Conservation (phyloP, 73 alveolate genomes). For the Symbiodinium pilosum region DNA sequence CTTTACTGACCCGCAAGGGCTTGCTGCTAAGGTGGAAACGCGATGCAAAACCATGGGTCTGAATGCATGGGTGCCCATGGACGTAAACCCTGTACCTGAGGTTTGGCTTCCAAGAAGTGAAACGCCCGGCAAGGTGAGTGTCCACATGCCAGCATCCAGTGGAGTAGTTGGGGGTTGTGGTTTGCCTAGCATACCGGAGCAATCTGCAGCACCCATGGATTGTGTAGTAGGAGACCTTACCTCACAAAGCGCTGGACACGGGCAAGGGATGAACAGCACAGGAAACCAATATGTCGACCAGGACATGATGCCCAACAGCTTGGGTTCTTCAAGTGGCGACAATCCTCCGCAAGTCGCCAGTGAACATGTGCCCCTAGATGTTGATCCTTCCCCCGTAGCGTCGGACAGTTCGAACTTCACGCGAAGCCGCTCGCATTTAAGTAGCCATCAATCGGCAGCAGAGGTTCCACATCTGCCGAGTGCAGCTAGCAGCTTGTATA, state of each 20-base stretch:
- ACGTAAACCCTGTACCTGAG: neutral
- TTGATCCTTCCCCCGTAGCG: neutral
- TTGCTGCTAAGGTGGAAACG: neutral
- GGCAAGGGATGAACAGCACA: too few relatives aligned
- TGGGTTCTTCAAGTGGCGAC: too few relatives aligned
- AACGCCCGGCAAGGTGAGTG: neutral
- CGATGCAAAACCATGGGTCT: neutral
- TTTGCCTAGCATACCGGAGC: neutral
- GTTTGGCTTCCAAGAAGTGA: neutral
- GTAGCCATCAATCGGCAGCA: neutral
- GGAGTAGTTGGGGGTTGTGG: neutral
- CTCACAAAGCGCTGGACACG: too few relatives aligned
- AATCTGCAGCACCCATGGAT: neutral
- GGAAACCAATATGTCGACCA: too few relatives aligned
- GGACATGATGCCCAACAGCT: too few relatives aligned
- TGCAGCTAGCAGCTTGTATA: neutral
- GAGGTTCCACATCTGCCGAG: neutral
- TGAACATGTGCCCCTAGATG: too few relatives aligned
- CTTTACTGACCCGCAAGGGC: neutral
- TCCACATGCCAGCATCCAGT: neutral
- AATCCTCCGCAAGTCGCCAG: too few relatives aligned
- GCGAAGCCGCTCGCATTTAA: neutral
- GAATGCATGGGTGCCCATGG: neutral
- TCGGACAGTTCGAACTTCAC: neutral
- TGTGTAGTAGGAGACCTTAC: neutral